Conservation (phyloP, 805 yeast genomes). For the Spathaspora hagerdaliae region DNA sequence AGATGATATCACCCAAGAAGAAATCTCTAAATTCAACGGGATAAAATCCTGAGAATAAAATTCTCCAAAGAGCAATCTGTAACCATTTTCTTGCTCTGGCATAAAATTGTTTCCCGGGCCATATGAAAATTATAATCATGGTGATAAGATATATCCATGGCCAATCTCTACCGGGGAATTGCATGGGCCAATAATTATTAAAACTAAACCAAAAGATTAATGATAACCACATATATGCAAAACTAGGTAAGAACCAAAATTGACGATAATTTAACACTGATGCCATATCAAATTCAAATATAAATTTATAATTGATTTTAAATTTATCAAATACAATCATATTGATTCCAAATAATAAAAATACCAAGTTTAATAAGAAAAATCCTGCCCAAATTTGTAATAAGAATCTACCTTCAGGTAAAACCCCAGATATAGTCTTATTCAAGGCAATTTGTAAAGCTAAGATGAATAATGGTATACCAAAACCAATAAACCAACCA, state of each 20-base stretch:
- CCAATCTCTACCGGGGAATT: slow-evolving; percentile 64
- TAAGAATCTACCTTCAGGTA: slow-evolving; percentile 56
- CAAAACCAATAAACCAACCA: slow-evolving; percentile 68
- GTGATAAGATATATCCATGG: slow-evolving; percentile 75
- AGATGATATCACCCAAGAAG: slow-evolving; percentile 85
- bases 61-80: slow-evolving; percentile 63
- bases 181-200: slow-evolving; percentile 57
- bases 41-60: slow-evolving; percentile 76
- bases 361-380: slow-evolving; percentile 57
- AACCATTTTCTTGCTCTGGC: slow-evolving; percentile 77
- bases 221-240: slow-evolving; percentile 52
- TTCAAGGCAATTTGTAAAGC: slow-evolving; percentile 52
- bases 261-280: slow-evolving; percentile 64
- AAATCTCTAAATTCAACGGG: slow-evolving; percentile 96
- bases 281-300: slow-evolving; percentile 79
- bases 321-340: slow-evolving; percentile 68
- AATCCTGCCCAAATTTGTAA: slow-evolving; percentile 95
- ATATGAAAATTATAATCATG: slow-evolving; percentile 42
- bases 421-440: slow-evolving; percentile 28
- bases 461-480: slow-evolving; percentile 62
- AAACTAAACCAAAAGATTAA: slow-evolving; percentile 76
- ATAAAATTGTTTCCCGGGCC: slow-evolving; percentile 59
- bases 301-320: slow-evolving; percentile 86
- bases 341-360: slow-evolving; percentile 61
- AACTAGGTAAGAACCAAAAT: slow-evolving; percentile 60